Conservation (phyloP, 768 basidiomycete genomes). For the Xerocomellus intermedius region DNA sequence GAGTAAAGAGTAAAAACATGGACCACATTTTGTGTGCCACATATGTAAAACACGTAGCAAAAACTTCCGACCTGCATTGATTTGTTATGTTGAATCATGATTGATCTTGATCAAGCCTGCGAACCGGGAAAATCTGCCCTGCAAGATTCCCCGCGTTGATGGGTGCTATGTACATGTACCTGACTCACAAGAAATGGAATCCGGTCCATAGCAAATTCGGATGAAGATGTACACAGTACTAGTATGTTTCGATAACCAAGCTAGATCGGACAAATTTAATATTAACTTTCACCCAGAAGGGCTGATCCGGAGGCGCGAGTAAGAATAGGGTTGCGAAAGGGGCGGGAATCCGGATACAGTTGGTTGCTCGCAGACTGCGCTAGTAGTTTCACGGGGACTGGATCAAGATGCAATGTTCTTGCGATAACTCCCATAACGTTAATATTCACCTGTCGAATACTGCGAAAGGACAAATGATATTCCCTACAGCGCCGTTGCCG, state of each 20-base stretch:
- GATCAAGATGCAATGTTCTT: too few species aligned
- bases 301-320: not conserved
- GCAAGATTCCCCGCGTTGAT: not conserved
- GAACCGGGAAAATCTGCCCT: not conserved
- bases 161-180: not conserved
- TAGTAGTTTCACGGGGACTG: too few species aligned
- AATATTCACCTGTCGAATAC: too few species aligned
- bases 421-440: too few species aligned
- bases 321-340: too few species aligned
- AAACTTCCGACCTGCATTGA: not conserved
- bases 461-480: too few species aligned
- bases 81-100: not conserved
- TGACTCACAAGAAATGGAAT: not conserved
- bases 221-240: too few species aligned
- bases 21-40: slow-evolving; percentile 3
- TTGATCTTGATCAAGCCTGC: not conserved
- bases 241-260: not conserved
- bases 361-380: too few species aligned
- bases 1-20: not conserved
- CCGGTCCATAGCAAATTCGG: not conserved
- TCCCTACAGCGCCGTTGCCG: too few species aligned
- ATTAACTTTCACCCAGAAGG: slow-evolving; percentile 4
- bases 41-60: not conserved
- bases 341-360: too few species aligned
- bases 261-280: slow-evolving; percentile 2